Evolutionary conservation across 352 stramenopile genomes (phyloP), one percentile per base, ranked within the genome.

Genomic region (Globisporangium radiosum): DNA sequence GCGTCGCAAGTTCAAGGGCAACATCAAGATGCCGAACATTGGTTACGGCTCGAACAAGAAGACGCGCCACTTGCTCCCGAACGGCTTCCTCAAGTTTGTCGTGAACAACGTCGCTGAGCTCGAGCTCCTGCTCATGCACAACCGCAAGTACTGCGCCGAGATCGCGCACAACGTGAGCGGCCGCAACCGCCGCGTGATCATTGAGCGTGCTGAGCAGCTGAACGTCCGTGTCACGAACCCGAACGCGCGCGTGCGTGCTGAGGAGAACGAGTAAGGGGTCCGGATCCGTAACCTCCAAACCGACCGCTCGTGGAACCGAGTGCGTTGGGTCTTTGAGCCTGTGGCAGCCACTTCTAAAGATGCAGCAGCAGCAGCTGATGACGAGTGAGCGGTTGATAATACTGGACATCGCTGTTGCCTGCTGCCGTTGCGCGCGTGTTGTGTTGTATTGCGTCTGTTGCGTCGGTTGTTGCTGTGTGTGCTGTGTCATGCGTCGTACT

Each of bases 1-100:
- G 60, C 95, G 97, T 76, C 96, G 97, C 75, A 96, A 97, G 76
- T 99, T 99, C 88, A 99, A 99, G 88, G 97, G 97, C 57, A 92
- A 96, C 54, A 90, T 98, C 71, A 95, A 96, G 70, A 98, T 98
- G 96, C 95, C 96, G 48, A 98, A 97, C 75, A 97, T 99, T 72
- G 97, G 97, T 67, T 99, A 99, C 84, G 97, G 97, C 72, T 99
- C 95, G 56, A 96, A 99, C 87, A 99, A 98, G 85, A 98, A 98
- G 82, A 99, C 97, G 59, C 83, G 92, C 64, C 97, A 99, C 87
- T 73, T 98, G 64, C 80, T 99, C 59, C 97, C 97, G 53, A 98
- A 98, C 80, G 97, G 97, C 75, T 99, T 99, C 90, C 95, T 98
- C 64, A 98, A 98, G 80, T 99, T 99, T 73, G 76, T 98, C 72